Conservation (phyloP, 1,284 basidiomycete genomes). For the Athelia sp. region DNA sequence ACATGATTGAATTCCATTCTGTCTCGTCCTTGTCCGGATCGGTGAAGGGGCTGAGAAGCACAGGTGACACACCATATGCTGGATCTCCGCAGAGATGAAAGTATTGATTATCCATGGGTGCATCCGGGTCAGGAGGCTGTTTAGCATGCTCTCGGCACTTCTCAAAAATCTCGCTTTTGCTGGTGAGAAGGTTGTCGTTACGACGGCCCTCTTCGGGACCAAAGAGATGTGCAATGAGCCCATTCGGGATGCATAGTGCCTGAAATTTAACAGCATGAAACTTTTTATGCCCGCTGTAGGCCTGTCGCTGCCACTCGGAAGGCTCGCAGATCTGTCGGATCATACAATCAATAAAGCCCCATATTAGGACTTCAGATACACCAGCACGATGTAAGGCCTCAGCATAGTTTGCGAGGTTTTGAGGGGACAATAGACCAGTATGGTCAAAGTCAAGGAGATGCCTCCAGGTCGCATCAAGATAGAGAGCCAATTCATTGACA, state of each 20-base stretch:
- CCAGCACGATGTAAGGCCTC: constrained; percentile 6
- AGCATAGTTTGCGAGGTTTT: constrained; percentile 5
- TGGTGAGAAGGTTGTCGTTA: constrained; percentile 5
- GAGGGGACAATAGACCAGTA: neutral
- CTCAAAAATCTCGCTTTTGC: constrained; percentile 3
- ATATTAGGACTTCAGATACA: constrained; percentile 6
- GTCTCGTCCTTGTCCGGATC: neutral
- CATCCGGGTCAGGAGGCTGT: neutral
- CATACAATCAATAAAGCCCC: constrained; percentile 15
- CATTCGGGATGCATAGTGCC: constrained; percentile 11
- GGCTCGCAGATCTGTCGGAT: constrained; percentile 10
- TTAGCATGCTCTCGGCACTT: neutral
- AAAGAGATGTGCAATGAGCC: constrained; percentile 10
- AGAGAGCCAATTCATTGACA: constrained; percentile 3
- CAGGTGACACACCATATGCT: neutral
- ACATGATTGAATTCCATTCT: neutral
- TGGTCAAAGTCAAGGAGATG: constrained; percentile 7
- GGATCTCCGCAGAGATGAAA: neutral
- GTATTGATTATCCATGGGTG: neutral
- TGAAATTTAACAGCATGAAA: constrained; percentile 16
- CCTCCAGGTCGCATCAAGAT: constrained; percentile 6
- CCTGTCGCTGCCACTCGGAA: constrained; percentile 8
- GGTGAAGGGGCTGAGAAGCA: neutral
- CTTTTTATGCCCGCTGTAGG: constrained; percentile 15
- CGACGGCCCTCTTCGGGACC: constrained; percentile 10